Conservation (phyloP, 257 asterid genomes). For the Plantago major region DNA sequence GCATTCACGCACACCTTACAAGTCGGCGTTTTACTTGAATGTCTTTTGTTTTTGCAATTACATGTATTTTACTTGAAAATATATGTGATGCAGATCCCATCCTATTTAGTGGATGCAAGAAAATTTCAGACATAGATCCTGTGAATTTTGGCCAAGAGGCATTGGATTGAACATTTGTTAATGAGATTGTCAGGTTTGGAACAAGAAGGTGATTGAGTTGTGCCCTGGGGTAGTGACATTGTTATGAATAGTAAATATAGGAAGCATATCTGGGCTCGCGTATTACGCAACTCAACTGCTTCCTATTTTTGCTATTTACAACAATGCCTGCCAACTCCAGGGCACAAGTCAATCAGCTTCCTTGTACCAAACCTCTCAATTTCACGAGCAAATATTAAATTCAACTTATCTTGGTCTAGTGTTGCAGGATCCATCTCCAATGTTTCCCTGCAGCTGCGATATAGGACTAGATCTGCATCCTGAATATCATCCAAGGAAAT, state of each 20-base stretch:
- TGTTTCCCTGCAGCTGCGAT: constrained; percentile 85
- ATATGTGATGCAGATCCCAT: constrained; percentile 75
- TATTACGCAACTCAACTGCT: constrained; percentile 51
- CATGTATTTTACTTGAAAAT: constrained; percentile 75
- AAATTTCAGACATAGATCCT: constrained; percentile 82
- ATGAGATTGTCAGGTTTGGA: constrained; percentile 79
- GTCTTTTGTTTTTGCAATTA: constrained; percentile 64
- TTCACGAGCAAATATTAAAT: constrained; percentile 76
- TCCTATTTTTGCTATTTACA: constrained; percentile 77
- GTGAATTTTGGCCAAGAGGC: constrained; percentile 71
- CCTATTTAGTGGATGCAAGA: constrained; percentile 81
- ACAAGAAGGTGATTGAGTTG: constrained; percentile 63
- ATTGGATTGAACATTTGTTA: constrained; percentile 72
- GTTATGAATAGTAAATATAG: constrained; percentile 73
- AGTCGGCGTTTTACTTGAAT: constrained; percentile 49
- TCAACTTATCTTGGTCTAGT: constrained; percentile 76
- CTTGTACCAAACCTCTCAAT: constrained; percentile 70
- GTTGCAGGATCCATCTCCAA: constrained; percentile 77
- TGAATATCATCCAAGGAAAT: constrained; percentile 68
- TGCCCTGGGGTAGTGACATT: constrained; percentile 50
- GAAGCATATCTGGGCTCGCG: constrained; percentile 62
- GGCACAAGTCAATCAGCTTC: constrained; percentile 66
- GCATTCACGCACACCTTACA: too few relatives aligned
- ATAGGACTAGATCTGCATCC: constrained; percentile 76
- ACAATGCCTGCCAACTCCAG: constrained; percentile 44